Percentiles rank a stretch among this genome's conserved stretches.
These are phyloP conservation scores for Scenedesmus sp. DNA, from an alignment of 163 green algal species.

Conservation along the genomic window DNA sequence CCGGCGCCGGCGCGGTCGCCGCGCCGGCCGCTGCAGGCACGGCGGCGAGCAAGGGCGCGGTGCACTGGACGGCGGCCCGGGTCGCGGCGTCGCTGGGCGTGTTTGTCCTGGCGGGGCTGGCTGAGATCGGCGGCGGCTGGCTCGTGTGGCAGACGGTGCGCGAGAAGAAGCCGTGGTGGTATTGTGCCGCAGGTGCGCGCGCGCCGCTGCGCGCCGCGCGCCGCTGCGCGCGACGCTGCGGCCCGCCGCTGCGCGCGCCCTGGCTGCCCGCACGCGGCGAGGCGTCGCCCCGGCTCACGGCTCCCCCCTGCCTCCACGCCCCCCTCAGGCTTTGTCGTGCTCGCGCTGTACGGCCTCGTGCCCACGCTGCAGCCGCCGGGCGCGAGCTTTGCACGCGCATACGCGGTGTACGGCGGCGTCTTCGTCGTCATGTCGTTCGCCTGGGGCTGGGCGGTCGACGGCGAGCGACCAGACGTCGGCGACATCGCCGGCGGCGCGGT, in stretches of 20 bases:
- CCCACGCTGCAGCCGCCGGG: slow-evolving; percentile 82
- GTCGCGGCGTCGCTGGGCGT: slow-evolving; percentile 64
- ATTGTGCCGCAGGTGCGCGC: slow-evolving; percentile 51
- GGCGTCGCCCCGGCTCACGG: no score
- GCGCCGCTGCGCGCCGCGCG: no score
- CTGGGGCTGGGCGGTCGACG: slow-evolving; percentile 87
- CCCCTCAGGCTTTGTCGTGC: slow-evolving; percentile 51
- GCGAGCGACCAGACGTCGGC: slow-evolving; percentile 65
- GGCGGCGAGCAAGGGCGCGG: slow-evolving; percentile 34
- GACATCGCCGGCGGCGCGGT: slow-evolving; percentile 64
- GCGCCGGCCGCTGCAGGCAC: no score
- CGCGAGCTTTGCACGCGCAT: slow-evolving; percentile 76
- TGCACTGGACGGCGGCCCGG: slow-evolving; percentile 68
- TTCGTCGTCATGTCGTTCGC: slow-evolving; percentile 90
- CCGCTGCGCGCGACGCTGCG: no score
- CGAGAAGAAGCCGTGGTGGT: slow-evolving; percentile 70
- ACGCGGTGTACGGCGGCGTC: slow-evolving; percentile 84
- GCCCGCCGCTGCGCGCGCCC: no score
- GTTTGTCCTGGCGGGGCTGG: slow-evolving; percentile 69
- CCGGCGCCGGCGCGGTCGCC: no score
- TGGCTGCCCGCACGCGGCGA: no score
- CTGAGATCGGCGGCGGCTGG: slow-evolving; percentile 85
- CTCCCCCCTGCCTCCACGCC: no score
- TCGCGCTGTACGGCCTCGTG: slow-evolving; percentile 84
- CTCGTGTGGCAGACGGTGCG: slow-evolving; percentile 78